These are phyloP conservation scores for Flaveria robusta DNA, from an alignment of 129 eudicot genomes.

Conservation along the genomic window DNA sequence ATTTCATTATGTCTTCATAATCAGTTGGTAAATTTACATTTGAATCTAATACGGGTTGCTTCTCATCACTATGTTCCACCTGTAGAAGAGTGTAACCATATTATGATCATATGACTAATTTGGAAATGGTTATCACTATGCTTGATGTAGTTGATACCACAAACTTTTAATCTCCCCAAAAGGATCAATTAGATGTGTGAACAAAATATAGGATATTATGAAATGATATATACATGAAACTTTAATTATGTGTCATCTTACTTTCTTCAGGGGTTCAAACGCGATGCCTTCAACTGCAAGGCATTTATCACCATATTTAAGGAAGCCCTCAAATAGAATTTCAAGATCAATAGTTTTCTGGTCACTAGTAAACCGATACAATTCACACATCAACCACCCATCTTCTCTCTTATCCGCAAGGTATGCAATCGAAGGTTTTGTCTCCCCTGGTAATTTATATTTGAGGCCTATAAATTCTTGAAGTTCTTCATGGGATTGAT, in stretches of 20 bases:
- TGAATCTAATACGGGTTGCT: not conserved
- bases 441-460: too few relatives aligned
- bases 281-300: constrained; percentile 8
- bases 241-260: not conserved
- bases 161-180: not conserved
- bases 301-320: not conserved
- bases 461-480: too few relatives aligned
- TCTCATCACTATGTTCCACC: not conserved
- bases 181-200: not conserved
- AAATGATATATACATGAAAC: not conserved
- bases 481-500: too few relatives aligned
- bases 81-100: not conserved
- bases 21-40: not conserved
- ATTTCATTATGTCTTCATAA: not conserved
- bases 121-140: not conserved
- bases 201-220: not conserved
- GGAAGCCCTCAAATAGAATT: not conserved
- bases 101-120: not conserved
- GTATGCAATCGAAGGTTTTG: not conserved
- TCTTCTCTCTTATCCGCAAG: not conserved
- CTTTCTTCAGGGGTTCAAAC: constrained; percentile 17
- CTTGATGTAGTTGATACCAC: not conserved
- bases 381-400: not conserved
- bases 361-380: constrained; percentile 21
- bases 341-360: not conserved